Percentiles rank a stretch among this genome's conserved stretches.
Conservation (phyloP, 257 asterid species). For the Handroanthus guayacan region DNA sequence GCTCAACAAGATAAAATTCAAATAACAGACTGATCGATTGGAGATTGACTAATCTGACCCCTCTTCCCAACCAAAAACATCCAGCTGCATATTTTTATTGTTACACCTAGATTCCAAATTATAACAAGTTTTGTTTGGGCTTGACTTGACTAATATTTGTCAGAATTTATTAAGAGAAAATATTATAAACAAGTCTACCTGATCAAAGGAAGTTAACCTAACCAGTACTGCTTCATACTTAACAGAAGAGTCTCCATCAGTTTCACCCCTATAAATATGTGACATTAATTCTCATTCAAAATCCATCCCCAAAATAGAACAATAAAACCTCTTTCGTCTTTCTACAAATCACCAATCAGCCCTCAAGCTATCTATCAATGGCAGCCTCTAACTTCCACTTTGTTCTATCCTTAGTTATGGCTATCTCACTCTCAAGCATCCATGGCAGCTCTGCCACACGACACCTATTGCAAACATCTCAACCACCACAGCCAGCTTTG, state of each 20-base stretch:
- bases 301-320: background rate
- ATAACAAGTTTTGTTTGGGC: background rate
- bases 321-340: background rate
- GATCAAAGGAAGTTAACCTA: background rate
- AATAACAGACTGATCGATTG: too few relatives aligned
- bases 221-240: background rate
- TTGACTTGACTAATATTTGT: background rate
- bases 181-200: background rate
- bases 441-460: slow-evolving; percentile 33
- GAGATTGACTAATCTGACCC: background rate
- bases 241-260: background rate
- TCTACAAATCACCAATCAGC: background rate
- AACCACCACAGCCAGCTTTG: slow-evolving; percentile 31
- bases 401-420: slow-evolving; percentile 31
- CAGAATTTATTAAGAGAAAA: too few relatives aligned
- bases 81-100: slow-evolving; percentile 3
- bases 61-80: background rate
- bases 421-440: slow-evolving; percentile 33
- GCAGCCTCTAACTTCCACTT: background rate
- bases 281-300: background rate
- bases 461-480: slow-evolving; percentile 41
- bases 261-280: slow-evolving; percentile 21
- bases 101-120: slow-evolving; percentile 9
- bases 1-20: too few relatives aligned
- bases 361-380: background rate